phyloP scores from a whole-genome alignment of 2,329 filamentous ascomycete species.

The Monosporascus cannonballus region DNA sequence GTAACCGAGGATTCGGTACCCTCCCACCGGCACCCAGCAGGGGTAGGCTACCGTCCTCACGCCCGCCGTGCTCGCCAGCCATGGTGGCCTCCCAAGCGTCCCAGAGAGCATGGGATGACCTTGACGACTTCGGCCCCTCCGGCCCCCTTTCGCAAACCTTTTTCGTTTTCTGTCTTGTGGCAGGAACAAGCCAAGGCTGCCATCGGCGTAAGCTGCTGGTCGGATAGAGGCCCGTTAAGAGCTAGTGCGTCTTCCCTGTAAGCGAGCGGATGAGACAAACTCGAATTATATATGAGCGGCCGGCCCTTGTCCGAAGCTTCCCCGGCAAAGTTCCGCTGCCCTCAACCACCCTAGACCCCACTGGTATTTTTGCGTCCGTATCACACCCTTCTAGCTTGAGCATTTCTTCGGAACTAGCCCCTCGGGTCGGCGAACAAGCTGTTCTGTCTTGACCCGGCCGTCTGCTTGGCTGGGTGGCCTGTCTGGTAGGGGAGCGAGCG shows the following conservation, averaged over 20 bases:
- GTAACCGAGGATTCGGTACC: neutral
- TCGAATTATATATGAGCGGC: no score
- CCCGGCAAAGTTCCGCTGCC: no score
- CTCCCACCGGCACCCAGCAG: neutral
- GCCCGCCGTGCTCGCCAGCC: neutral
- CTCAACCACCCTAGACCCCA: no score
- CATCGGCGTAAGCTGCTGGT: neutral
- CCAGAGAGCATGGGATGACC: neutral
- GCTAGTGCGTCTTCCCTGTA: neutral
- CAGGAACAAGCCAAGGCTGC: neutral
- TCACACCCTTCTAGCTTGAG: no score
- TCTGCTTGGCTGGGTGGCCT: no score
- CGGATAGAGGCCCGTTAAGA: neutral
- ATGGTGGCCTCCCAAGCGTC: neutral
- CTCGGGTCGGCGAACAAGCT: no score
- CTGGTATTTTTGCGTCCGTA: no score
- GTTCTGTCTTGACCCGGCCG: no score
- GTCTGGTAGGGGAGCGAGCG: no score
- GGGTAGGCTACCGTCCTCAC: neutral
- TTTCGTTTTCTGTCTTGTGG: neutral
- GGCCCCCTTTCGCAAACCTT: neutral
- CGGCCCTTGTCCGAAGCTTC: no score
- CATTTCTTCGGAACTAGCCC: no score
- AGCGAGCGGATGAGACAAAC: neutral
- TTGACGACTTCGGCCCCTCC: neutral